A percentile compares a stretch with the other conserved stretches of the same genome.
Conservation (phyloP, 2,329 filamentous ascomycete species). For the Clonostachys rosea region DNA sequence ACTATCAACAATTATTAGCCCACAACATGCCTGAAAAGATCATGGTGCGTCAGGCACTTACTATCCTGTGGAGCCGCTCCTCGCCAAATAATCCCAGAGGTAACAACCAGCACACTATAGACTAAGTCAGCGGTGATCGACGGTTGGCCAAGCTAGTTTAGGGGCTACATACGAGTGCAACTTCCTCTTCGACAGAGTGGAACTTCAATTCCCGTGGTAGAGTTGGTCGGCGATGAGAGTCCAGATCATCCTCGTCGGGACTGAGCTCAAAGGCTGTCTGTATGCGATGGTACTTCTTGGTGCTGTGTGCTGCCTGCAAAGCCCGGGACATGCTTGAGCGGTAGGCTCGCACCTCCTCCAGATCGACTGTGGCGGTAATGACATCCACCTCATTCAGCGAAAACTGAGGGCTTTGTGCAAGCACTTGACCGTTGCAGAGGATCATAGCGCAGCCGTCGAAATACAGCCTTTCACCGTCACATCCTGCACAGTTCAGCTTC, state of each 20-base stretch:
- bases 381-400: constrained; percentile 50
- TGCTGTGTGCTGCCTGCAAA: constrained; percentile 34
- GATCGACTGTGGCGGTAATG: constrained; percentile 58
- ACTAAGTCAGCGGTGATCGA: background rate
- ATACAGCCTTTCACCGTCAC: constrained; percentile 44
- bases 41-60: constrained; percentile 27
- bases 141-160: background rate
- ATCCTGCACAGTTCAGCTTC: background rate
- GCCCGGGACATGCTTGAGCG: constrained; percentile 50
- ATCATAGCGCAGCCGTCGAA: constrained; percentile 62
- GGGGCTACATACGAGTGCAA: background rate
- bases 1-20: background rate
- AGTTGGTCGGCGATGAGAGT: background rate
- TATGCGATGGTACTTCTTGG: background rate
- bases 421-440: constrained; percentile 58
- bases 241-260: background rate
- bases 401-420: constrained; percentile 60
- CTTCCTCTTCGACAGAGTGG: background rate
- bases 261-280: constrained; percentile 1
- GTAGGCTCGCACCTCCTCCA: constrained; percentile 65
- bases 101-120: constrained; percentile 4
- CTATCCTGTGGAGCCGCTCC: constrained; percentile 43
- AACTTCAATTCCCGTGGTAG: background rate
- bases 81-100: constrained; percentile 53
- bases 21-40: background rate